Evolutionary conservation across 2,329 filamentous ascomycete species (phyloP).

Genomic region (Aspergillus flavus): DNA sequence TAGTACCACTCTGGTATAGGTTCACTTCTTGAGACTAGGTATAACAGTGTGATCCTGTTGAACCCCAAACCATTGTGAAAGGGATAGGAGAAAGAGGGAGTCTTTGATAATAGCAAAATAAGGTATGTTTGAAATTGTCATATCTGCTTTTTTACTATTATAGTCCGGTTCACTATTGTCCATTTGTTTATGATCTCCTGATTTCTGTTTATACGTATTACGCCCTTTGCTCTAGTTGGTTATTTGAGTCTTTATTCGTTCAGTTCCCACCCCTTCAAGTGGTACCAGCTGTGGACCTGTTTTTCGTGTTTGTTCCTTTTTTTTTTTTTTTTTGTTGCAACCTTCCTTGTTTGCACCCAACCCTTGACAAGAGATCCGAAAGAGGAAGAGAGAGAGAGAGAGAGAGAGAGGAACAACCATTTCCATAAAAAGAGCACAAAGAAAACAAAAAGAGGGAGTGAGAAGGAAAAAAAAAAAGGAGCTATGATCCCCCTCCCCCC

Average conservation of each 20-base stretch:
- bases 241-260: not conserved
- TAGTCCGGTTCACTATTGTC: not conserved
- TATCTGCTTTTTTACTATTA: not conserved
- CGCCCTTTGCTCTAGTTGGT: not conserved
- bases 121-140: slow-evolving; percentile 4
- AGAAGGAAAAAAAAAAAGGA: not conserved
- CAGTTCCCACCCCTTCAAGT: slow-evolving; percentile 1
- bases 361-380: slow-evolving; percentile 6
- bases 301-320: slow-evolving; percentile 7
- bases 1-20: slow-evolving; percentile 17
- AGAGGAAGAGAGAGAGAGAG: slow-evolving; percentile 2
- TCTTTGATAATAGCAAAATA: not conserved
- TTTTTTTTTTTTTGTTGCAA: not conserved
- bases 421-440: slow-evolving; percentile 1
- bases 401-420: not conserved
- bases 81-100: not conserved
- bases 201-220: not conserved
- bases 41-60: not conserved
- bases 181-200: not conserved
- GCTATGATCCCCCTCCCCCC: not conserved
- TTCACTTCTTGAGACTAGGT: slow-evolving; percentile 1
- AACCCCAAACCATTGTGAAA: not conserved
- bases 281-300: slow-evolving; percentile 16
- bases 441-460: not conserved
- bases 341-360: slow-evolving; percentile 3